Conservation (phyloP, 306 rosid genomes). For the Chamaecrista fasciculata region DNA sequence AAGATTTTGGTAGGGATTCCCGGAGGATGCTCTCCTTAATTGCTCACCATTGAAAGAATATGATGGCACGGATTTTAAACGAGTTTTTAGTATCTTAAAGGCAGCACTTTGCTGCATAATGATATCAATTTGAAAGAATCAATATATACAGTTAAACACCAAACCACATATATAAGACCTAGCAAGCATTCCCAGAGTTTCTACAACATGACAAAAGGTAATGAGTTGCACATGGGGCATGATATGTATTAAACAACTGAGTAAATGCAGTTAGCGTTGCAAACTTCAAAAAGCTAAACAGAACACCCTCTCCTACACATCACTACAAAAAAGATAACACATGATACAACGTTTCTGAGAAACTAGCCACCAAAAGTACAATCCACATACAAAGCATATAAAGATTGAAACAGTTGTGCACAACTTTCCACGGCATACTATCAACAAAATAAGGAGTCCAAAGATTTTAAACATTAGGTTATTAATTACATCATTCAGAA, state of each 20-base stretch:
- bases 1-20: conserved; percentile 46
- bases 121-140: conserved; percentile 27
- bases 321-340: background rate
- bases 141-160: conserved; percentile 12
- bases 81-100: conserved; percentile 77
- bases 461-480: background rate
- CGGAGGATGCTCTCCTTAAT: conserved; percentile 48
- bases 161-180: background rate
- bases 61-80: conserved; percentile 73
- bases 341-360: background rate
- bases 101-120: conserved; percentile 91
- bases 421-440: background rate
- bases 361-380: background rate
- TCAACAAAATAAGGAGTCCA: background rate
- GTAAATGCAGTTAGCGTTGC: background rate
- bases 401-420: background rate
- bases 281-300: background rate
- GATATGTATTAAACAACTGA: conserved; percentile 16
- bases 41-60: conserved; percentile 63
- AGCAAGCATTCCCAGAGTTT: background rate
- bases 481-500: background rate
- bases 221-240: conserved; percentile 12
- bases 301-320: background rate
- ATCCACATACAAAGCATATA: background rate
- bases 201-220: background rate